phyloP scores from a whole-genome alignment of 257 asterid species.

The Solanum dulcamara region DNA sequence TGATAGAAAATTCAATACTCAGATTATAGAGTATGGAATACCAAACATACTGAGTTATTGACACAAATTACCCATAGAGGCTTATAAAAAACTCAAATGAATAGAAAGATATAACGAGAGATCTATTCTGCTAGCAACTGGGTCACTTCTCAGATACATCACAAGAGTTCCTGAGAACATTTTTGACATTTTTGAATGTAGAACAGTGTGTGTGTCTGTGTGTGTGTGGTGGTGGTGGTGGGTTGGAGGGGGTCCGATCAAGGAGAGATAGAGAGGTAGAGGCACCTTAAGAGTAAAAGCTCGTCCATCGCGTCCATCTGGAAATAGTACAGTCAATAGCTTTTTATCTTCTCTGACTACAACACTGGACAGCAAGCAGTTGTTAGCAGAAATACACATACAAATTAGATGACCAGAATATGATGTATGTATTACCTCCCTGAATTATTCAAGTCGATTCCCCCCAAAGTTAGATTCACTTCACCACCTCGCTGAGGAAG shows the following conservation, averaged over 20 bases:
- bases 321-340: conserved; percentile 74
- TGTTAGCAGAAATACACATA: background rate
- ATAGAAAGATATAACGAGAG: background rate
- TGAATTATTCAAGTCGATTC: conserved; percentile 83
- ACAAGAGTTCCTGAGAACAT: background rate
- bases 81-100: background rate
- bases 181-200: background rate
- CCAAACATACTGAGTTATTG: background rate
- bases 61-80: background rate
- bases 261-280: background rate
- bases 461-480: conserved; percentile 89
- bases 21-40: background rate
- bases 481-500: conserved; percentile 94
- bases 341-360: conserved; percentile 96
- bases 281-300: conserved; percentile 90
- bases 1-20: background rate
- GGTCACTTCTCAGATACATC: background rate
- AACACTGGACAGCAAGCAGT: conserved; percentile 44
- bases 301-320: conserved; percentile 94
- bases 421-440: conserved; percentile 46
- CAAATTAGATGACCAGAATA: background rate
- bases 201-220: background rate
- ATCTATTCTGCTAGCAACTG: background rate
- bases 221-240: background rate
- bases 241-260: background rate